Percentiles rank a stretch among this genome's conserved stretches.
phyloP scores from a whole-genome alignment of 1,139 yeast genomes.

The Torulaspora globosa region DNA sequence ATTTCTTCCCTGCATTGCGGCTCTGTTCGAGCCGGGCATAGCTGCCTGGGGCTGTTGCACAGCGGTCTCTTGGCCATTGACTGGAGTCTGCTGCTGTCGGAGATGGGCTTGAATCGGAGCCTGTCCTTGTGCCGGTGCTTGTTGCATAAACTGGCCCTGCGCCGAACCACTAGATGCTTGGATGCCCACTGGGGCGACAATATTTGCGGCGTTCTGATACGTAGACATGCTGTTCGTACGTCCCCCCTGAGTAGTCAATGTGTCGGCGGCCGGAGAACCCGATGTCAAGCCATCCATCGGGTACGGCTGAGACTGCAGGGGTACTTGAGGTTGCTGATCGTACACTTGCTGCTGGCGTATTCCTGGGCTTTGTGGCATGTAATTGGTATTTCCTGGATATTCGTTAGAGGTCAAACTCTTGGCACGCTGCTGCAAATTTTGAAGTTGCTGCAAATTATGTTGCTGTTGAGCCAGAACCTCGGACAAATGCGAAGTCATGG shows the following conservation, averaged over 20 bases:
- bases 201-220: slow-evolving; percentile 5
- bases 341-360: slow-evolving; percentile 5
- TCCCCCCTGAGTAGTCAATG: slow-evolving; percentile 7
- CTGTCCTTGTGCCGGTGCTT: slow-evolving; percentile 4
- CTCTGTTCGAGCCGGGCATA: slow-evolving; percentile 7
- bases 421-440: slow-evolving; percentile 33
- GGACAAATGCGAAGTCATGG: slow-evolving; percentile 38
- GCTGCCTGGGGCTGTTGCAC: slow-evolving; percentile 1
- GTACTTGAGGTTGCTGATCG: slow-evolving; percentile 4
- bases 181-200: neutral
- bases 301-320: slow-evolving; percentile 13
- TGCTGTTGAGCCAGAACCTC: slow-evolving; percentile 41
- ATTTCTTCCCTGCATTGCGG: slow-evolving; percentile 12
- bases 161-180: neutral
- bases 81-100: slow-evolving; percentile 7
- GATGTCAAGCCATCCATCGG: slow-evolving; percentile 13
- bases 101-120: slow-evolving; percentile 1
- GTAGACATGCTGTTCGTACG: slow-evolving; percentile 10
- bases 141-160: slow-evolving; percentile 3
- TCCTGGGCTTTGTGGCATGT: slow-evolving; percentile 21
- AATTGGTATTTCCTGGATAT: slow-evolving; percentile 23
- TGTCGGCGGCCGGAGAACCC: slow-evolving; percentile 9
- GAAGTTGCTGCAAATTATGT: slow-evolving; percentile 37
- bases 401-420: slow-evolving; percentile 19
- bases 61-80: slow-evolving; percentile 1